These are phyloP conservation scores for Hemisphaericaspora xylofermentans DNA, from an alignment of 1,139 yeast species.

Conservation along the genomic window DNA sequence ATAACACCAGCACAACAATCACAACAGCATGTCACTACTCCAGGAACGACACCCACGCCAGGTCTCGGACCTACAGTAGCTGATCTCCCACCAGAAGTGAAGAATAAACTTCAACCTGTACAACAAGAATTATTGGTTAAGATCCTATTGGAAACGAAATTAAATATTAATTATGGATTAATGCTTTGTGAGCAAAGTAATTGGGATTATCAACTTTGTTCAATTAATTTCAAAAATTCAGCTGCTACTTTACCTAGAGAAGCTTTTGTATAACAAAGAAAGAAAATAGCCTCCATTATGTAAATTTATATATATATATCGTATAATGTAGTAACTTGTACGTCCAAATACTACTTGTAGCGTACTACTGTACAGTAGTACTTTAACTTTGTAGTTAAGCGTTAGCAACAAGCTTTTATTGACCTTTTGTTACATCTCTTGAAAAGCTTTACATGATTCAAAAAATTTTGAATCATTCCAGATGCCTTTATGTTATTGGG, in stretches of 20 bases:
- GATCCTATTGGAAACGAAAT: conserved; percentile 69
- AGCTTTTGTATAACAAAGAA: conserved; percentile 26
- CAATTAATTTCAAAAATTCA: conserved; percentile 69
- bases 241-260: conserved; percentile 45
- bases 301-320: too few relatives aligned
- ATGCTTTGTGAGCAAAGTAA: conserved; percentile 88
- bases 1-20: conserved; percentile 7
- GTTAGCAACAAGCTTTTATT: too few relatives aligned
- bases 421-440: too few relatives aligned
- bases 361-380: too few relatives aligned
- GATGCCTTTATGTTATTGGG: too few relatives aligned
- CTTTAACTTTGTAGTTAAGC: too few relatives aligned
- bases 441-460: too few relatives aligned
- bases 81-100: conserved; percentile 54
- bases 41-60: conserved; percentile 17
- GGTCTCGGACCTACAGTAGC: conserved; percentile 30
- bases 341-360: too few relatives aligned
- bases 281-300: too few relatives aligned
- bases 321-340: too few relatives aligned
- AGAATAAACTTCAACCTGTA: conserved; percentile 46
- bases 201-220: conserved; percentile 76
- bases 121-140: conserved; percentile 70
- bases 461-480: too few relatives aligned
- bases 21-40: conserved; percentile 7
- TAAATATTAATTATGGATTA: conserved; percentile 74